phyloP scores from a whole-genome alignment of 2,329 filamentous ascomycete genomes.

The Fusarium sp. region DNA sequence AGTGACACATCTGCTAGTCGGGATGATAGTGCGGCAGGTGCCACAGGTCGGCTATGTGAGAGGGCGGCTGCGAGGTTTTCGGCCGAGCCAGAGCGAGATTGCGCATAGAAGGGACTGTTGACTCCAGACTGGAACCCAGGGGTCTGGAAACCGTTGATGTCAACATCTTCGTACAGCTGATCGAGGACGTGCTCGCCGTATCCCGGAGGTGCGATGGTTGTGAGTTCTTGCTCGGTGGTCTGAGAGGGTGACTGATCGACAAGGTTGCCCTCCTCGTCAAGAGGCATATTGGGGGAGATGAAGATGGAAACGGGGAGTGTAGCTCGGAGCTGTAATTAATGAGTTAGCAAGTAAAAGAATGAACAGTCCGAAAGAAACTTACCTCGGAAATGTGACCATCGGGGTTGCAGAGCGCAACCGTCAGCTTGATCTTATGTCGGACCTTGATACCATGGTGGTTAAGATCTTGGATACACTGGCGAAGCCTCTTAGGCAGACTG shows the following conservation, averaged over 20 bases:
- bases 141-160: constrained; percentile 83
- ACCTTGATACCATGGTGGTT: constrained; percentile 92
- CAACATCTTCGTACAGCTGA: constrained; percentile 88
- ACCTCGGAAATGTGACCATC: constrained; percentile 95
- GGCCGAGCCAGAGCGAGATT: constrained; percentile 79
- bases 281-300: constrained; percentile 91
- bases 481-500: constrained; percentile 83
- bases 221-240: constrained; percentile 62
- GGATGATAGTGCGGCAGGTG: constrained; percentile 69
- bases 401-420: constrained; percentile 91
- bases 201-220: constrained; percentile 84
- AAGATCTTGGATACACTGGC: constrained; percentile 88
- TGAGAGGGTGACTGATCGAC: constrained; percentile 67
- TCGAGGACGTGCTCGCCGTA: constrained; percentile 94
- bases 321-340: constrained; percentile 74
- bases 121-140: constrained; percentile 78
- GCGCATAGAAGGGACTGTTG: constrained; percentile 81
- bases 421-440: constrained; percentile 91
- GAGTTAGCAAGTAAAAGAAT: constrained; percentile 11
- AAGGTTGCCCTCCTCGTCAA: constrained; percentile 88
- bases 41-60: constrained; percentile 46
- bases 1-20: constrained; percentile 77
- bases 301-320: constrained; percentile 93
- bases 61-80: constrained; percentile 78
- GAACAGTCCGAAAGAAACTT: constrained; percentile 40